Conservation (phyloP, 1,284 basidiomycete genomes). For the Amylostereum chailletii region DNA sequence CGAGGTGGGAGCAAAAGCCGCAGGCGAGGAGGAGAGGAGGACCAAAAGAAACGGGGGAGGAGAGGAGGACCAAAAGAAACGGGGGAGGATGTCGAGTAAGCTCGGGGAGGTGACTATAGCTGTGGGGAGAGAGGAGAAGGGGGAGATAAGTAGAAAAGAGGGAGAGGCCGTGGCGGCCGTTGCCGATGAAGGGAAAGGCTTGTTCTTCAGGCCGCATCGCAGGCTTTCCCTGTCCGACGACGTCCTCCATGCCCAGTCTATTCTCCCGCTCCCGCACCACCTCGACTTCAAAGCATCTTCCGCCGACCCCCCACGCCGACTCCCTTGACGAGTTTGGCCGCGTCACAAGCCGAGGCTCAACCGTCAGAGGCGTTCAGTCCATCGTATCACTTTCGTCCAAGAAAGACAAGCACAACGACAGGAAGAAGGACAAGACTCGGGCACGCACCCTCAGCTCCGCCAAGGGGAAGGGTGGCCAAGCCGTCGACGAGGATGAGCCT, state of each 20-base stretch:
- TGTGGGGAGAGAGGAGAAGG: neutral
- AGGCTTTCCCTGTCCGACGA: neutral
- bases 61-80: neutral
- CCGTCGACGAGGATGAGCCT: constrained; percentile 23
- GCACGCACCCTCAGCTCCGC: constrained; percentile 30
- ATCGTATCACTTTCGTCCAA: constrained; percentile 16
- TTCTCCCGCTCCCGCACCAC: constrained; percentile 48
- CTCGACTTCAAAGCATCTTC: constrained; percentile 31
- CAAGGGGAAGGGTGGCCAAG: constrained; percentile 9
- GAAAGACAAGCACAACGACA: constrained; percentile 32
- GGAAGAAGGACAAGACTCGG: constrained; percentile 37
- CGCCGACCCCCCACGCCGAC: constrained; percentile 13
- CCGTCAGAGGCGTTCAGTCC: constrained; percentile 18
- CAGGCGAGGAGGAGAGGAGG: too few relatives aligned
- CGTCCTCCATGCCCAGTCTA: constrained; percentile 42
- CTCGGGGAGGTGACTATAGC: neutral
- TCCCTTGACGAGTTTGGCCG: constrained; percentile 60
- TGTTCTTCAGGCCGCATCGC: neutral
- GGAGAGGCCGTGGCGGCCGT: neutral
- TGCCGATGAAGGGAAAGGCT: neutral
- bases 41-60: neutral
- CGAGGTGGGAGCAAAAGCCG: too few relatives aligned
- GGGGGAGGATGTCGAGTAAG: neutral
- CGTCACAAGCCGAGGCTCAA: constrained; percentile 37
- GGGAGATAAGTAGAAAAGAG: neutral